Conservation (phyloP, 306 rosid genomes). For the Quercus ilex region DNA sequence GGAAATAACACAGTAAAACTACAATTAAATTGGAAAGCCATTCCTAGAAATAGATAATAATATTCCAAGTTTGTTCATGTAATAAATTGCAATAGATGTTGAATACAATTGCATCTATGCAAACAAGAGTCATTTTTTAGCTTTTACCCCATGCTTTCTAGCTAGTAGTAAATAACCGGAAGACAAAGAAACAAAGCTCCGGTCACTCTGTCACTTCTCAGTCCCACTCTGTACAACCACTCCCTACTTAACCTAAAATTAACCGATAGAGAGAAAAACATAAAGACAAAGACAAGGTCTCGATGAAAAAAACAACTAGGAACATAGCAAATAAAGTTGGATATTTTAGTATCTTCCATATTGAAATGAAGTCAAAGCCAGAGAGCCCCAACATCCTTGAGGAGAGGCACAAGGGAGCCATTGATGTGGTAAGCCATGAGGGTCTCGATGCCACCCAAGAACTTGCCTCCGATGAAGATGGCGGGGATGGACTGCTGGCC, state of each 20-base stretch:
- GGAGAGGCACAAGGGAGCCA: constrained; percentile 72
- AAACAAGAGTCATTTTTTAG: neutral
- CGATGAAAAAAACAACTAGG: neutral
- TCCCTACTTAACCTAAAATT: neutral
- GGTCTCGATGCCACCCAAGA: constrained; percentile 77
- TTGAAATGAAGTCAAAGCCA: constrained; percentile 49
- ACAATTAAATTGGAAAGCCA: too few species aligned
- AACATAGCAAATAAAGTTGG: neutral
- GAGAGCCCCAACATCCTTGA: constrained; percentile 79
- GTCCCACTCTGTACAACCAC: neutral
- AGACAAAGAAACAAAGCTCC: neutral
- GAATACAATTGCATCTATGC: neutral
- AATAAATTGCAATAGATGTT: neutral
- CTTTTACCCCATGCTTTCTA: neutral
- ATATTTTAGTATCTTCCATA: neutral
- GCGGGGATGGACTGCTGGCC: constrained; percentile 51
- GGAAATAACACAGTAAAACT: neutral
- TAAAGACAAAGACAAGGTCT: neutral
- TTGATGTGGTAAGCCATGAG: constrained; percentile 80
- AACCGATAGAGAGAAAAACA: neutral
- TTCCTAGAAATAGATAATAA: too few species aligned
- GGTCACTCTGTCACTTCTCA: neutral
- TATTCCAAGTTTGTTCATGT: too few species aligned
- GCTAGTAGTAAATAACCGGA: neutral
- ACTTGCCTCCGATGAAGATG: constrained; percentile 70